Evolutionary conservation across 1,139 yeast species (phyloP).

Genomic region (Ashbya aceris): DNA sequence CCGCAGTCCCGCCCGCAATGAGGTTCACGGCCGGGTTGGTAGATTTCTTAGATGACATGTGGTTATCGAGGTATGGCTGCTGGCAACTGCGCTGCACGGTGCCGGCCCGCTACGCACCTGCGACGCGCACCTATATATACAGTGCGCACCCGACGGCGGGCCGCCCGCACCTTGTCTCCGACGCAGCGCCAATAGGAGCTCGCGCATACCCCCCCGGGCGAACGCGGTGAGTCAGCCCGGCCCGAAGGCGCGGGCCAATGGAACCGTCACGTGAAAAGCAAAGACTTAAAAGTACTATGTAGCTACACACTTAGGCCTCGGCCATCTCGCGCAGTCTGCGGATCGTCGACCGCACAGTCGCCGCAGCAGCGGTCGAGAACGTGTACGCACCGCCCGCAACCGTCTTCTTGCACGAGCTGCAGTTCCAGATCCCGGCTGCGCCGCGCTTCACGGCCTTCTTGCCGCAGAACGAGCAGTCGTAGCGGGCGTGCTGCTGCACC

Average conservation of each 20-base stretch:
- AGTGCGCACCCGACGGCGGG: too few relatives aligned
- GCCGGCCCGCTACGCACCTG: too few relatives aligned
- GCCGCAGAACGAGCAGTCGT: conserved; percentile 99
- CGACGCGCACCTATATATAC: too few relatives aligned
- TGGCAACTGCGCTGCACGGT: neutral
- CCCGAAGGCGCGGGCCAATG: too few relatives aligned
- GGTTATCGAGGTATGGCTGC: neutral
- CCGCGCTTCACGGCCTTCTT: conserved; percentile 97
- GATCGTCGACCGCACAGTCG: conserved; percentile 99
- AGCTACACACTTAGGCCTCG: conserved; percentile 64
- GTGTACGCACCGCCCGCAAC: conserved; percentile 99
- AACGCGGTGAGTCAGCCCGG: too few relatives aligned
- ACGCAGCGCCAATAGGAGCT: too few relatives aligned
- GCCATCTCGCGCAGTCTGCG: conserved; percentile 99
- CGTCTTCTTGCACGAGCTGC: conserved; percentile 90
- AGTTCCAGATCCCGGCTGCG: conserved; percentile 98
- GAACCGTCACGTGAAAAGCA: neutral
- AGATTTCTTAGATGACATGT: conserved; percentile 21
- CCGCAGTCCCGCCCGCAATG: conserved; percentile 96
- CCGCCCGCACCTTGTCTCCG: too few relatives aligned
- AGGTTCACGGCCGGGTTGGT: conserved; percentile 58
- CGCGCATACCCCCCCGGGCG: too few relatives aligned
- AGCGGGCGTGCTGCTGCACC: conserved; percentile 97
- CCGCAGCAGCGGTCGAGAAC: conserved; percentile 98
- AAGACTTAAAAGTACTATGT: neutral